Evolutionary conservation across 257 asterid genomes (phyloP).

Genomic region (Paraleonurus japonicus): DNA sequence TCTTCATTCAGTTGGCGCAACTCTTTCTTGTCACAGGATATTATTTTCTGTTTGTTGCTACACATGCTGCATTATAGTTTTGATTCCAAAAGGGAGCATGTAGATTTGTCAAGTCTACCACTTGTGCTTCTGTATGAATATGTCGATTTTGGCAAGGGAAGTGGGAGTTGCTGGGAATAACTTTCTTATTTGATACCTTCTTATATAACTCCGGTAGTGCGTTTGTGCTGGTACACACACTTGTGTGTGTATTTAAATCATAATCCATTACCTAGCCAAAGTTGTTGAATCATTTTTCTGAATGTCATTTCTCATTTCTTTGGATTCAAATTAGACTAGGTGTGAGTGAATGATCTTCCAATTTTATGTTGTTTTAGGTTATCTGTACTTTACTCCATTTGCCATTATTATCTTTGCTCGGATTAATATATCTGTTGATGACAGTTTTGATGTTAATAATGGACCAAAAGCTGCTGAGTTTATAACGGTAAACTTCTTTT

Average conservation of each 20-base stretch:
- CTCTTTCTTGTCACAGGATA: background rate
- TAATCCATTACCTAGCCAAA: background rate
- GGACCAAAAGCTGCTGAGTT: slow-evolving; percentile 98
- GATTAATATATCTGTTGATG: slow-evolving; percentile 18
- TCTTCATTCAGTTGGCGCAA: background rate
- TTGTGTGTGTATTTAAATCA: background rate
- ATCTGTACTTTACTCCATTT: background rate
- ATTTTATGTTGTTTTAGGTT: background rate
- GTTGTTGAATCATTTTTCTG: background rate
- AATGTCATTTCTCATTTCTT: background rate
- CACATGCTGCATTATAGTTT: background rate
- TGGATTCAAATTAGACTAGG: background rate
- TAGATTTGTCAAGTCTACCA: background rate
- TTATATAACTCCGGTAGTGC: background rate
- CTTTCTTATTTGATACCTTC: background rate
- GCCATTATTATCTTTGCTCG: background rate
- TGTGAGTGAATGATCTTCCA: slow-evolving; percentile 5
- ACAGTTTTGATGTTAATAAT: slow-evolving; percentile 88
- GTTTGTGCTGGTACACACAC: background rate
- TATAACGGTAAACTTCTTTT: slow-evolving; percentile 53
- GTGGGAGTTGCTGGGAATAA: background rate
- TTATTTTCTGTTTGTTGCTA: background rate
- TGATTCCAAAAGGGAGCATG: background rate
- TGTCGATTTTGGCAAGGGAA: background rate
- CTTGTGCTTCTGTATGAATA: background rate